These are phyloP conservation scores for Pestalotiopsis sp. DNA, from an alignment of 2,329 filamentous ascomycete genomes.

Conservation along the genomic window DNA sequence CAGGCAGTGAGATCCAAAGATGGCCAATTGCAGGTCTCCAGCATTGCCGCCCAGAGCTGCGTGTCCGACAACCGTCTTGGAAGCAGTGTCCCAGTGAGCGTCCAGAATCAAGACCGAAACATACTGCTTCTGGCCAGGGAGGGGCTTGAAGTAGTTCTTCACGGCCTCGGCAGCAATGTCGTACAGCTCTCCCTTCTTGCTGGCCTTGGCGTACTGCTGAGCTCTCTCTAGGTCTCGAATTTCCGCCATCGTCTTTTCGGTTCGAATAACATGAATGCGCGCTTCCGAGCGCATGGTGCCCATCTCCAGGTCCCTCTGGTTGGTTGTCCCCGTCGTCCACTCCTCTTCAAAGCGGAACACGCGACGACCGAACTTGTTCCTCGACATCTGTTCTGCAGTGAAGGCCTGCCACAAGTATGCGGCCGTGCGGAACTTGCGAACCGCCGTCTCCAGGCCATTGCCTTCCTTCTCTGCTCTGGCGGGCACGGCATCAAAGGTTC, in stretches of 20 bases:
- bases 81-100: constrained; percentile 78
- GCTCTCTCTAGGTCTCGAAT: constrained; percentile 76
- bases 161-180: constrained; percentile 77
- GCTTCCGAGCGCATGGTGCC: constrained; percentile 86
- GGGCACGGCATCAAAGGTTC: constrained; percentile 80
- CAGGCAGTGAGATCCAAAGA: constrained; percentile 90
- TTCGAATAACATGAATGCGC: constrained; percentile 82
- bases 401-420: constrained; percentile 98
- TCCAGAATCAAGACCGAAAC: constrained; percentile 88
- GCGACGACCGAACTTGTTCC: constrained; percentile 82
- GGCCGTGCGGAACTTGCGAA: constrained; percentile 91
- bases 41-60: constrained; percentile 77
- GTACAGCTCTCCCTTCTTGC: constrained; percentile 74
- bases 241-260: constrained; percentile 82
- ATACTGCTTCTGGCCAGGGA: constrained; percentile 80
- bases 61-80: constrained; percentile 75
- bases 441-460: constrained; percentile 76
- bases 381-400: constrained; percentile 93
- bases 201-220: constrained; percentile 73
- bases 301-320: constrained; percentile 69
- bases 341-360: constrained; percentile 93
- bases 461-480: constrained; percentile 77
- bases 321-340: constrained; percentile 84
- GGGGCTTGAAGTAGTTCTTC: constrained; percentile 72
- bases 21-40: constrained; percentile 77